These are phyloP conservation scores for Hypsizygus marmoreus DNA, from an alignment of 768 basidiomycete species.

Conservation along the genomic window DNA sequence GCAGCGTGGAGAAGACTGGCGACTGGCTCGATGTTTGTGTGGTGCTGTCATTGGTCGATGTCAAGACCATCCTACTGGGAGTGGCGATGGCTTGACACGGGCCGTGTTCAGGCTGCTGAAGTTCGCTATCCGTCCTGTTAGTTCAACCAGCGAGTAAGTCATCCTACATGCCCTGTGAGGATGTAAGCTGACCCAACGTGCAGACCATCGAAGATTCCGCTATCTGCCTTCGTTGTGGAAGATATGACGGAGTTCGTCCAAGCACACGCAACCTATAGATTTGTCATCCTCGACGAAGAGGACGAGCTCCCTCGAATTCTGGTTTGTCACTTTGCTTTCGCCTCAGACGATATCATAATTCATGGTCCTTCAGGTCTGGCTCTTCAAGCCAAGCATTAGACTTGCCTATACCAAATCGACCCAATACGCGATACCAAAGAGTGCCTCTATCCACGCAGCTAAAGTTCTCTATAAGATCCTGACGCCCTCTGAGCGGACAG, in stretches of 20 bases:
- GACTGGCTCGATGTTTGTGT: conserved; percentile 72
- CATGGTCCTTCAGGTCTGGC: conserved; percentile 67
- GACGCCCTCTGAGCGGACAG: conserved; percentile 52
- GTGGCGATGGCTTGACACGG: conserved; percentile 29
- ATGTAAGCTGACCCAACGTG: conserved; percentile 7
- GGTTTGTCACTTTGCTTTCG: conserved; percentile 44
- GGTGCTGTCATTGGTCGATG: conserved; percentile 80
- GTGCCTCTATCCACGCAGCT: conserved; percentile 64
- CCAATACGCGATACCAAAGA: conserved; percentile 60
- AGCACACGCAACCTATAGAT: conserved; percentile 92
- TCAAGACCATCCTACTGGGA: conserved; percentile 46
- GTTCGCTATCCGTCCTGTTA: conserved; percentile 77
- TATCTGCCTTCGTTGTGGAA: conserved; percentile 88
- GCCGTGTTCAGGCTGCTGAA: conserved; percentile 76
- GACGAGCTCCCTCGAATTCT: conserved; percentile 76
- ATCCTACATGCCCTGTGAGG: neutral
- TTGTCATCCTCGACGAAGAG: conserved; percentile 87
- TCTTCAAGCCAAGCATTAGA: conserved; percentile 89
- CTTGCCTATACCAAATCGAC: conserved; percentile 68
- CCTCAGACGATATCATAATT: neutral
- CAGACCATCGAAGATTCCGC: conserved; percentile 53
- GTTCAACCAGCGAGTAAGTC: conserved; percentile 64
- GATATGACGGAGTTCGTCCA: conserved; percentile 91
- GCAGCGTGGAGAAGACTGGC: conserved; percentile 66
- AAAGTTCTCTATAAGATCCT: conserved; percentile 87